Evolutionary conservation across 2,329 filamentous ascomycete species (phyloP).

Genomic region (Trichophyton verrucosum): DNA sequence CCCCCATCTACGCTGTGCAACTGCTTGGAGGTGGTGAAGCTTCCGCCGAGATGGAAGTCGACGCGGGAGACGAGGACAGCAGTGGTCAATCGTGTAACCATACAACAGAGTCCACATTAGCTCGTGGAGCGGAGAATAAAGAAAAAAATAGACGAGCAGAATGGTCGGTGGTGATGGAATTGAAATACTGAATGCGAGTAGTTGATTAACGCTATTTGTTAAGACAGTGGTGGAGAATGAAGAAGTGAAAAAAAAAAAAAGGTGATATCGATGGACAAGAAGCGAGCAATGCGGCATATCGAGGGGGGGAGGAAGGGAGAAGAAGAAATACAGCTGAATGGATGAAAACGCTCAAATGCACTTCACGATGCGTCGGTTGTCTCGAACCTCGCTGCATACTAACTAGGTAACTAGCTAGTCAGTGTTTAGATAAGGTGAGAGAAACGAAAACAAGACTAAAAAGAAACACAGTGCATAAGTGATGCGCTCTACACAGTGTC

Average conservation of each 20-base stretch:
- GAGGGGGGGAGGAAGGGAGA: background rate
- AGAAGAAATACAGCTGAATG: background rate
- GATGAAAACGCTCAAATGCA: background rate
- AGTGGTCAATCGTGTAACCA: background rate
- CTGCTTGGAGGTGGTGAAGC: background rate
- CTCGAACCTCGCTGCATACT: background rate
- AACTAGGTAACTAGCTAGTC: too few species aligned
- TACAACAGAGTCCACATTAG: slow-evolving; percentile 1
- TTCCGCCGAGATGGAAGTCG: background rate
- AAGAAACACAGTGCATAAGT: background rate
- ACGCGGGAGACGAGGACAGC: background rate
- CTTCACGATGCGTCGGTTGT: background rate
- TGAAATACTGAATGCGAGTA: background rate
- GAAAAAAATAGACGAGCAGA: background rate
- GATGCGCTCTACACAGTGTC: background rate
- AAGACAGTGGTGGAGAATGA: slow-evolving; percentile 1
- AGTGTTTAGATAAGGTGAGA: background rate
- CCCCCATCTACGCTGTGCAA: background rate
- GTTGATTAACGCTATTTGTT: background rate
- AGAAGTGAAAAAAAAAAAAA: background rate
- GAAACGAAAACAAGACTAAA: background rate
- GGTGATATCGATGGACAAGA: background rate
- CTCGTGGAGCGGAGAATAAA: slow-evolving; percentile 1
- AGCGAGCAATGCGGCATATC: background rate
- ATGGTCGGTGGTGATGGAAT: background rate